Evolutionary conservation across 257 asterid genomes (phyloP), one percentile per base, ranked within the genome.

Genomic region (Jacaranda copaia): DNA sequence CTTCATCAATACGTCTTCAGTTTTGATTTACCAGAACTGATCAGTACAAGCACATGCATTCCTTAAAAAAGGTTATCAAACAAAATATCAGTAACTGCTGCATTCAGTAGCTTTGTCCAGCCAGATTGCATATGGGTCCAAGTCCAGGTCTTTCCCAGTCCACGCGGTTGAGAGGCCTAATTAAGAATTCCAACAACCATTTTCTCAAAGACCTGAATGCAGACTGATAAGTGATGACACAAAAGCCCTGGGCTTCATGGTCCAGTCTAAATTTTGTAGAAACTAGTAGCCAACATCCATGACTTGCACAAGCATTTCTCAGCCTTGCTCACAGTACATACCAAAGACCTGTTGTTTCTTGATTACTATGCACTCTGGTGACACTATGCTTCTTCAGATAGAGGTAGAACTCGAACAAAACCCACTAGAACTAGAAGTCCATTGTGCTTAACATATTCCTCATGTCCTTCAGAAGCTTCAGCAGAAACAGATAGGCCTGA

Each of bases 71-170:
- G 11, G 53, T 40, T 40, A 1, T 6, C 8, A 16, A 15, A 64
- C 38, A n/a, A 15, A 63, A 11, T 7, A 42, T 8, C 46, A 6
- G 8, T 4, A 42, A 42, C 6, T 42, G 46, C 10, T 56, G 65
- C 67, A 60, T 25, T 60, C 12, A 64, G n/a, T 64, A n/a, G 53
- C 70, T 14, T 63, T n/a, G 38, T 65, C 53, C n/a, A n/a, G 70
- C 36, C 70, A 39, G 53, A 65, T 65, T 40, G 70, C 53, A 40
- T 14, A 64, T n/a, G 52, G 15, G 51, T 7, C 53, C 35, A n/a
- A n/a, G 13, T 14, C 35, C 52, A 39, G 6, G 14, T 40, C 70
- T n/a, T 65, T 65, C 36, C 69, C 0, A 0, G 46, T 39, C 58
- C 71, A n/a, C 1, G 53, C 14, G 2, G 19, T 12, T 49, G 19